phyloP scores from a whole-genome alignment of 768 basidiomycete genomes.

The Suillus fuscotomentosus region DNA sequence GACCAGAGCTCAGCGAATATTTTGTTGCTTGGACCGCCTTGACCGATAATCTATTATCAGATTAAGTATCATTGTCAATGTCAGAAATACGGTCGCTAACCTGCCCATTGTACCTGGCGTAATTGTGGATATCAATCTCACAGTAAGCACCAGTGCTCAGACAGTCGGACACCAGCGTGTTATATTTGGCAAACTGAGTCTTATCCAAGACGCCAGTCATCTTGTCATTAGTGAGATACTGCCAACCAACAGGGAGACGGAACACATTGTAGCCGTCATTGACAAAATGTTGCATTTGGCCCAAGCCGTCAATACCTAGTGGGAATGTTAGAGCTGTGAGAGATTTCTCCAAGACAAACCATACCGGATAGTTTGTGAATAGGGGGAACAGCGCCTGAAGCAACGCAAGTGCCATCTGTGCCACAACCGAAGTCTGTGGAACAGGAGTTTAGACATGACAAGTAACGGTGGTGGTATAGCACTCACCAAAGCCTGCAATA shows the following conservation, averaged over 20 bases:
- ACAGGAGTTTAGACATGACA: background rate
- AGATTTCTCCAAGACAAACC: background rate
- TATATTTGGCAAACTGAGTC: conserved; percentile 47
- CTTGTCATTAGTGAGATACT: conserved; percentile 43
- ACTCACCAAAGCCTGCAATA: conserved; percentile 47
- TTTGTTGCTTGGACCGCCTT: conserved; percentile 57
- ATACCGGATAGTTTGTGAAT: conserved; percentile 43
- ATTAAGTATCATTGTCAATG: background rate
- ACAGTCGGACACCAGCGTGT: conserved; percentile 41
- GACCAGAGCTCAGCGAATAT: conserved; percentile 55
- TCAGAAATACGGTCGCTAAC: conserved; percentile 19
- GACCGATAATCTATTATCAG: conserved; percentile 51
- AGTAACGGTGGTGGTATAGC: background rate
- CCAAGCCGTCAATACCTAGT: conserved; percentile 20
- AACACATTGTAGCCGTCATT: conserved; percentile 52
- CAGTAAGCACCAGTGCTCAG: conserved; percentile 49
- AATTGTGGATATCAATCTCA: conserved; percentile 61
- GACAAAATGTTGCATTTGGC: conserved; percentile 66
- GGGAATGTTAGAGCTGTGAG: background rate
- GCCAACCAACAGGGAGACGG: conserved; percentile 63
- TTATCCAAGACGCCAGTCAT: conserved; percentile 40
- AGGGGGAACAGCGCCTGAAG: conserved; percentile 42
- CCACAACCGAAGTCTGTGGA: conserved; percentile 45
- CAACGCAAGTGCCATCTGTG: conserved; percentile 41
- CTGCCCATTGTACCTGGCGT: conserved; percentile 52